These are phyloP conservation scores for Teunomyces atbi DNA, from an alignment of 805 yeast genomes.

Conservation along the genomic window DNA sequence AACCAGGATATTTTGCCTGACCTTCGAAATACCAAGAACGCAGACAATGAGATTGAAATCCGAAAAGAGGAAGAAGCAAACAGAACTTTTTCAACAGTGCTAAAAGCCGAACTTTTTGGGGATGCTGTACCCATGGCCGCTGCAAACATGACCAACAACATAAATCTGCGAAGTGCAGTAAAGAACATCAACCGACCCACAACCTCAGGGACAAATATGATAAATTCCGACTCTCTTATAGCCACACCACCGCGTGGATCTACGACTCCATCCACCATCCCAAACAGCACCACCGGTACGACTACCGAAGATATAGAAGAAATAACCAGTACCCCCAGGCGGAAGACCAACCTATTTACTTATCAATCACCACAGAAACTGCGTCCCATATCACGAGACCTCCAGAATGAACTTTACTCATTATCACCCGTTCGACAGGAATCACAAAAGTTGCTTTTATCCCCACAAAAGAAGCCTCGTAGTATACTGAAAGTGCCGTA, in stretches of 20 bases:
- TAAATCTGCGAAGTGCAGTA: slow-evolving; percentile 6
- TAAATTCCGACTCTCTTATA: background rate
- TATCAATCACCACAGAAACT: slow-evolving; percentile 69
- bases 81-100: slow-evolving; percentile 78
- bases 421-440: slow-evolving; percentile 87
- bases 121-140: slow-evolving; percentile 65
- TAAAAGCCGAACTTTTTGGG: slow-evolving; percentile 90
- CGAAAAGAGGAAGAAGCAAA: slow-evolving; percentile 80
- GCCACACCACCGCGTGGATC: slow-evolving; percentile 2
- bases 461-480: slow-evolving; percentile 79
- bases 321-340: slow-evolving; percentile 38
- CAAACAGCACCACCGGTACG: slow-evolving; percentile 3
- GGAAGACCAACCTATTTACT: slow-evolving; percentile 62
- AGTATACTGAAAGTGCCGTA: slow-evolving; percentile 84
- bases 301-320: slow-evolving; percentile 4
- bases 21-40: slow-evolving; percentile 24
- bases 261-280: background rate
- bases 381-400: slow-evolving; percentile 60
- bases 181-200: slow-evolving; percentile 10
- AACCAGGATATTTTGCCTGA: slow-evolving; percentile 43
- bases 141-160: slow-evolving; percentile 25
- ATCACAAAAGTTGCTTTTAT: slow-evolving; percentile 71
- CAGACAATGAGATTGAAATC: slow-evolving; percentile 62
- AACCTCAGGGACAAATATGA: slow-evolving; percentile 17
- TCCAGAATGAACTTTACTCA: slow-evolving; percentile 74